These are phyloP conservation scores for Tuber melanosporum DNA, from an alignment of 495 filamentous ascomycete species.

Conservation along the genomic window DNA sequence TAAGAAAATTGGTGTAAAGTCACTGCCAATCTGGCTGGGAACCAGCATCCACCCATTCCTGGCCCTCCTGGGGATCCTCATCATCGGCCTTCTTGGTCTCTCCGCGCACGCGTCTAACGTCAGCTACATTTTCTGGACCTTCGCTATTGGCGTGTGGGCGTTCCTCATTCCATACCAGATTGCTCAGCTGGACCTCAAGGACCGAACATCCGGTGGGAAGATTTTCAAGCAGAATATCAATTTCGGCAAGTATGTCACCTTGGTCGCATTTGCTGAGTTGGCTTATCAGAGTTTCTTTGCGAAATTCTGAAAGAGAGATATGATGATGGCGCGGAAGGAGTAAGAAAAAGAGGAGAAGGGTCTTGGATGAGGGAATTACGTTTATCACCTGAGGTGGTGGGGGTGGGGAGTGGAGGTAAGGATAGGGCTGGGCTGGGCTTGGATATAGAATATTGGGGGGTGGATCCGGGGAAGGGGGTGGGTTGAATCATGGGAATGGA, in stretches of 20 bases:
- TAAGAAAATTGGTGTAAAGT: constrained; percentile 7
- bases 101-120: not conserved
- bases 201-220: constrained; percentile 3
- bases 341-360: not conserved
- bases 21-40: constrained; percentile 5
- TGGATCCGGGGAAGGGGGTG: not conserved
- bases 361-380: not conserved
- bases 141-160: constrained; percentile 4
- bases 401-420: not conserved
- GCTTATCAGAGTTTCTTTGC: not conserved
- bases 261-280: constrained; percentile 2
- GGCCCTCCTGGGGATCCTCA: not conserved
- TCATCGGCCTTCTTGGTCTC: not conserved
- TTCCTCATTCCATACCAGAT: constrained; percentile 2
- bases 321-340: not conserved
- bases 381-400: not conserved
- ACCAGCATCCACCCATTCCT: constrained; percentile 1
- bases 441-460: not conserved
- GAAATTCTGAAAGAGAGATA: not conserved
- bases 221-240: constrained; percentile 8
- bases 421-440: not conserved
- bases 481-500: not conserved
- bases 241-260: constrained; percentile 2
- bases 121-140: constrained; percentile 5
- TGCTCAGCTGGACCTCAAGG: not conserved